Percentiles rank a stretch among this genome's conserved stretches.
phyloP scores from a whole-genome alignment of 768 basidiomycete species.

The Lactarius akahatsu region DNA sequence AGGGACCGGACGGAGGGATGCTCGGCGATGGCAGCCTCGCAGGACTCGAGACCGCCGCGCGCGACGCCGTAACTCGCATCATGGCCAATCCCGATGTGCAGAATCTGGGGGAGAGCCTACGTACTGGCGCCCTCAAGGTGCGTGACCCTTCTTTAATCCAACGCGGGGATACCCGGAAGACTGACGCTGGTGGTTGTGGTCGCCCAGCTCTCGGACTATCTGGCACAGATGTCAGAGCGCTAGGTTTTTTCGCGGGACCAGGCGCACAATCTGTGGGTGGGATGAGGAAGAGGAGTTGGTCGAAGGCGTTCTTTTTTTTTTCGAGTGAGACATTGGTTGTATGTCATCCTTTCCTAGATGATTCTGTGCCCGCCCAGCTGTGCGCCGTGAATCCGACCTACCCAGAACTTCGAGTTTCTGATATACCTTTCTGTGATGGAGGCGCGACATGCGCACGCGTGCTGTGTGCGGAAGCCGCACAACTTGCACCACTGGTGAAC shows the following conservation, averaged over 20 bases:
- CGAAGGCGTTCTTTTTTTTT: not conserved
- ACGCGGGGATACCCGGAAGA: not conserved
- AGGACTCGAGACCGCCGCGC: constrained; percentile 60
- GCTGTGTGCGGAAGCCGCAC: not conserved
- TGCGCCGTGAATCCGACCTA: not conserved
- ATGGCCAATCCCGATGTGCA: constrained; percentile 87
- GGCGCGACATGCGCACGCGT: not conserved
- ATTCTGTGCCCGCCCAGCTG: not conserved
- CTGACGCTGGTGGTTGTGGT: constrained; percentile 14
- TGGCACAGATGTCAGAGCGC: constrained; percentile 49
- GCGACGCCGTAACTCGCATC: constrained; percentile 71
- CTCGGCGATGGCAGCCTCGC: constrained; percentile 52
- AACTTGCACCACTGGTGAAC: not conserved
- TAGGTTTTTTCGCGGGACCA: not conserved
- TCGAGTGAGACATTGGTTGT: constrained; percentile 1
- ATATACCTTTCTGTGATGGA: not conserved
- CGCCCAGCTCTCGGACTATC: constrained; percentile 45
- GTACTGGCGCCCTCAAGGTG: constrained; percentile 82
- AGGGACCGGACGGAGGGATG: constrained; percentile 55
- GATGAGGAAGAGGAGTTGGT: not conserved
- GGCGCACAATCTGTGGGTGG: not conserved
- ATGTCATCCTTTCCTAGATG: constrained; percentile 4
- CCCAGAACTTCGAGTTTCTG: not conserved
- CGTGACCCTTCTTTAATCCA: constrained; percentile 30
- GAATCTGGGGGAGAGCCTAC: constrained; percentile 74